Percentiles rank a stretch among this genome's conserved stretches.
These are phyloP conservation scores for Aquilaria sinensis DNA, from an alignment of 345 rosid species.

Conservation along the genomic window DNA sequence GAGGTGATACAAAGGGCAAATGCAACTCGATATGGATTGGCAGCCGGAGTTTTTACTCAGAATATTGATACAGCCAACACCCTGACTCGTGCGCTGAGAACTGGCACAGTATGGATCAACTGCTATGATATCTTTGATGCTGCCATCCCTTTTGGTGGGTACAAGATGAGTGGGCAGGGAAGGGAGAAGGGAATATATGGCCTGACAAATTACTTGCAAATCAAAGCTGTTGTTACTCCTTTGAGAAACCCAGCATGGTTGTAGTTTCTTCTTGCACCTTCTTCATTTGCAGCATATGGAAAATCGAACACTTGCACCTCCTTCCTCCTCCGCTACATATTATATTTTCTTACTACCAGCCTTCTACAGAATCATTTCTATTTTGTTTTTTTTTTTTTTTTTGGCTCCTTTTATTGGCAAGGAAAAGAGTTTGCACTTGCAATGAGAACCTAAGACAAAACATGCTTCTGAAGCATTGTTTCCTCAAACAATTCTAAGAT, in stretches of 20 bases:
- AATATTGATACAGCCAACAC: constrained; percentile 61
- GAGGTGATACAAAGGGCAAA: constrained; percentile 56
- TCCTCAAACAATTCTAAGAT: too few relatives aligned
- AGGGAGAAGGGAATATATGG: constrained; percentile 60
- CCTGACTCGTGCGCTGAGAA: constrained; percentile 44
- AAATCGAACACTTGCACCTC: too few relatives aligned
- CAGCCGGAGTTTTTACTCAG: constrained; percentile 63
- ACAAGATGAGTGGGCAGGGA: constrained; percentile 70
- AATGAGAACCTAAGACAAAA: too few relatives aligned
- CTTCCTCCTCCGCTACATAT: too few relatives aligned
- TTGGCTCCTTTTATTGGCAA: too few relatives aligned
- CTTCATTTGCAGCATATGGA: not conserved
- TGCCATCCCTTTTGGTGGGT: constrained; percentile 68
- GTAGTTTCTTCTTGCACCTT: constrained; percentile 10
- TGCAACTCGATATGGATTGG: constrained; percentile 36
- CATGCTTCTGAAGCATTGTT: too few relatives aligned
- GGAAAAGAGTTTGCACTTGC: too few relatives aligned
- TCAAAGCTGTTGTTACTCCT: constrained; percentile 65
- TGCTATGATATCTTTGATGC: constrained; percentile 67
- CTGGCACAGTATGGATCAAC: constrained; percentile 63
- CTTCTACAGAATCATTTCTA: too few relatives aligned
- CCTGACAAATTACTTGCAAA: constrained; percentile 61
- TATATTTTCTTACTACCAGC: too few relatives aligned
- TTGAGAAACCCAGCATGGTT: constrained; percentile 64
- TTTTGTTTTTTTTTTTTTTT: too few relatives aligned